Conservation (phyloP, 306 rosid species). For the Quercus berberidifolia region DNA sequence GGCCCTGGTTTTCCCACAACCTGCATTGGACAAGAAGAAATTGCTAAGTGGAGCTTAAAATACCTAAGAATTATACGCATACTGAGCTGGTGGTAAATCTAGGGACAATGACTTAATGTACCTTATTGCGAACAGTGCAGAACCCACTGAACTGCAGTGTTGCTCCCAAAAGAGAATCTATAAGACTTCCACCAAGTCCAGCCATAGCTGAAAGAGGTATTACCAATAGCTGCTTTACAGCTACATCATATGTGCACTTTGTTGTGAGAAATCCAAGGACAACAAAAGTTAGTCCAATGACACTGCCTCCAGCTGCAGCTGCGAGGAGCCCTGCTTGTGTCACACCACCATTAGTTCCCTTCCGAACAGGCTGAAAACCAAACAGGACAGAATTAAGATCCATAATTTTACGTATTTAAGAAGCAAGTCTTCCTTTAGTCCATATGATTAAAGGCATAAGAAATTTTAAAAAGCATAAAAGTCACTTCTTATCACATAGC, state of each 20-base stretch:
- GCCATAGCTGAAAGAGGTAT: slow-evolving; percentile 71
- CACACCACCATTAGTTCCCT: slow-evolving; percentile 92
- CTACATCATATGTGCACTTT: slow-evolving; percentile 39
- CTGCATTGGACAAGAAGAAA: slow-evolving; percentile 34
- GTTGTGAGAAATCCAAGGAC: slow-evolving; percentile 53
- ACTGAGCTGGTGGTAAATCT: background rate
- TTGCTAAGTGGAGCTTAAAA: slow-evolving; percentile 1
- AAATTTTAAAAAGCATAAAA: background rate
- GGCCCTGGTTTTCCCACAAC: slow-evolving; percentile 93
- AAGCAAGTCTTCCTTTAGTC: slow-evolving; percentile 4
- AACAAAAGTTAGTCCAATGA: slow-evolving; percentile 64
- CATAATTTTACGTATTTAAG: slow-evolving; percentile 8
- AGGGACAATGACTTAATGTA: slow-evolving; percentile 12
- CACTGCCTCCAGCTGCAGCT: slow-evolving; percentile 73
- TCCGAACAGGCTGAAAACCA: slow-evolving; percentile 66
- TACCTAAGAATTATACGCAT: background rate
- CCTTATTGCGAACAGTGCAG: slow-evolving; percentile 86
- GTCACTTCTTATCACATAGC: background rate
- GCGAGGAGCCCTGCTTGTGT: slow-evolving; percentile 81
- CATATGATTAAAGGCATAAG: background rate
- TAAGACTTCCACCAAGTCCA: slow-evolving; percentile 68
- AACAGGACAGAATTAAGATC: slow-evolving; percentile 5
- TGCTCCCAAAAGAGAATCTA: slow-evolving; percentile 97
- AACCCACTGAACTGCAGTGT: slow-evolving; percentile 87
- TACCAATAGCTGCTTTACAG: slow-evolving; percentile 70